phyloP scores from a whole-genome alignment of 2,329 filamentous ascomycete species.

The Pestalotiopsis sp. region DNA sequence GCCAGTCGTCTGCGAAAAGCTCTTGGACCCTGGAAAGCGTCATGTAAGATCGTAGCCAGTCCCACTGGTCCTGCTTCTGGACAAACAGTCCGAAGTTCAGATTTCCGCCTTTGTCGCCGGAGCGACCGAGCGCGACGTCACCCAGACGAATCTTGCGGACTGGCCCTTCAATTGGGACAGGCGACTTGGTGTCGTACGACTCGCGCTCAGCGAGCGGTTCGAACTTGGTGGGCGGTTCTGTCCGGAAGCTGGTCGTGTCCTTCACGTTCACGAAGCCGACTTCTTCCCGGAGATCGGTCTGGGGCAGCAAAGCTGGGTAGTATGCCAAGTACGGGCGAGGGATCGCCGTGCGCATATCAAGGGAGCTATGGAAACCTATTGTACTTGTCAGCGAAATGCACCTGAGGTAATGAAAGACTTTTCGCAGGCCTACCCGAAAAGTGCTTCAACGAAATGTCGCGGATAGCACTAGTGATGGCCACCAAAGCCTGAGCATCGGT shows the following conservation, averaged over 20 bases:
- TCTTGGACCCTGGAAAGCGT: constrained; percentile 34
- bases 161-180: not conserved
- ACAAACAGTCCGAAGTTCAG: constrained; percentile 21
- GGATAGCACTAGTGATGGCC: not conserved
- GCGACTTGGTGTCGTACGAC: constrained; percentile 1
- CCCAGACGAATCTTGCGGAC: constrained; percentile 11
- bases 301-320: not conserved
- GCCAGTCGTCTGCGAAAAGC: constrained; percentile 41
- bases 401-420: no score
- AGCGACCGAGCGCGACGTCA: constrained; percentile 18
- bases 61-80: constrained; percentile 32
- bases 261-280: not conserved
- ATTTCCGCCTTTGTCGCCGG: constrained; percentile 22
- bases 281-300: not conserved
- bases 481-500: constrained; percentile 29
- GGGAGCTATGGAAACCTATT: not conserved
- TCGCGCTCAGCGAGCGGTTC: not conserved
- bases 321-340: constrained; percentile 5
- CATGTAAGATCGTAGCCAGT: constrained; percentile 38
- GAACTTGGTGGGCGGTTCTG: not conserved
- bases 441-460: constrained; percentile 6
- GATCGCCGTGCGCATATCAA: not conserved
- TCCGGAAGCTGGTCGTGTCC: not conserved
- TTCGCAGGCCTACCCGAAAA: not conserved
- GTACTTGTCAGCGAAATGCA: not conserved